These are phyloP conservation scores for Pestalotiopsis sp. DNA, from an alignment of 2,329 filamentous ascomycete genomes.

Conservation along the genomic window DNA sequence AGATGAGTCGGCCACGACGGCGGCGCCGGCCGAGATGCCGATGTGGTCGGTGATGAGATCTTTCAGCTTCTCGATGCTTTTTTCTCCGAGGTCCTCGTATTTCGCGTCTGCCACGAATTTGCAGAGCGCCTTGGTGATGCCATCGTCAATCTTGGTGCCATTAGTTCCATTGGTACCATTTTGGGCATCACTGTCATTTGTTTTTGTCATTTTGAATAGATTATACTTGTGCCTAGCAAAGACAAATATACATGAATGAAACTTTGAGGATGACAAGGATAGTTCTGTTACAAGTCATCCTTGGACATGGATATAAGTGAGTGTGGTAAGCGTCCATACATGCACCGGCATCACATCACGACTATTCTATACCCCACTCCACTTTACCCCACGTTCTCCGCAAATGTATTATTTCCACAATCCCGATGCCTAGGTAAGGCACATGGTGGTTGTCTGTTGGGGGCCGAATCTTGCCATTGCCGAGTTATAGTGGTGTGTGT, in stretches of 20 bases:
- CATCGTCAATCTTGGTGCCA: neutral
- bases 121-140: conserved; percentile 21
- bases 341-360: neutral
- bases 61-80: conserved; percentile 24
- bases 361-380: neutral
- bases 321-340: neutral
- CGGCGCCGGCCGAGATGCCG: conserved; percentile 26
- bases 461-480: neutral
- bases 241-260: neutral
- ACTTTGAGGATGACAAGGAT: neutral
- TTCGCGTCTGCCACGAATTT: conserved; percentile 22
- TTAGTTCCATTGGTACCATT: neutral
- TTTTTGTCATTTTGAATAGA: neutral
- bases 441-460: neutral
- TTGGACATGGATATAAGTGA: neutral
- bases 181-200: neutral
- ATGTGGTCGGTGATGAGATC: conserved; percentile 28
- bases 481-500: no score
- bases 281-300: neutral
- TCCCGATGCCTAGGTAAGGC: neutral
- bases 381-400: conserved; percentile 14
- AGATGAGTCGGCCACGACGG: conserved; percentile 24
- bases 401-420: neutral
- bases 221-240: neutral
- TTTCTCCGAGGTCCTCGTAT: conserved; percentile 19